A percentile compares a stretch with the other conserved stretches of the same genome.
Conservation (phyloP, 495 filamentous ascomycete species). For the Bryoglossum gracile region DNA sequence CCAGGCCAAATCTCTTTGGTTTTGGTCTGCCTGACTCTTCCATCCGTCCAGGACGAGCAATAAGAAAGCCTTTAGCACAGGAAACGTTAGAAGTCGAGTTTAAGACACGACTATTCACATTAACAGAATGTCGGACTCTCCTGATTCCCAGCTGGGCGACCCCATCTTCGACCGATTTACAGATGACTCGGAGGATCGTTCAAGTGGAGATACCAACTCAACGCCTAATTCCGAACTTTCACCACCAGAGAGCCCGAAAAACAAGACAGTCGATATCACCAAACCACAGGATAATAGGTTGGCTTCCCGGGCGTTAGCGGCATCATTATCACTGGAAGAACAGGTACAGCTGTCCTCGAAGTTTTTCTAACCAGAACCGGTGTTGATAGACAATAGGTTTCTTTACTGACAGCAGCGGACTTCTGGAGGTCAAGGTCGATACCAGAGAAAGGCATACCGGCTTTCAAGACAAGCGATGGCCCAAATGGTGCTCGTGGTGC, state of each 20-base stretch:
- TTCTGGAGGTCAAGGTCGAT: slow-evolving; percentile 73
- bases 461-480: slow-evolving; percentile 68
- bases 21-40: background rate
- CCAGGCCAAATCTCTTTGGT: background rate
- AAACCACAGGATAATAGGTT: slow-evolving; percentile 11
- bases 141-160: slow-evolving; percentile 12
- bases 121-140: slow-evolving; percentile 13
- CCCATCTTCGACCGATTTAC: slow-evolving; percentile 21
- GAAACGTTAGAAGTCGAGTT: background rate
- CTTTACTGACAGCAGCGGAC: slow-evolving; percentile 57
- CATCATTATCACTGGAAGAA: slow-evolving; percentile 42
- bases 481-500: slow-evolving; percentile 74
- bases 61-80: background rate
- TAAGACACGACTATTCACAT: background rate
- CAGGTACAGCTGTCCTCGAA: slow-evolving; percentile 34
- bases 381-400: slow-evolving; percentile 39
- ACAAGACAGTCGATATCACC: slow-evolving; percentile 17
- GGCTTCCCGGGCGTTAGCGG: slow-evolving; percentile 31
- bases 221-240: slow-evolving; percentile 45
- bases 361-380: background rate
- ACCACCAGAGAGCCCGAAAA: slow-evolving; percentile 39
- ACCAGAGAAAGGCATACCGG: slow-evolving; percentile 59
- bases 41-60: background rate
- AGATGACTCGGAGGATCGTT: slow-evolving; percentile 20
- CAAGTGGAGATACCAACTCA: slow-evolving; percentile 35